Conservation (phyloP, 2,329 filamentous ascomycete species). For the Aspergillus niger region DNA sequence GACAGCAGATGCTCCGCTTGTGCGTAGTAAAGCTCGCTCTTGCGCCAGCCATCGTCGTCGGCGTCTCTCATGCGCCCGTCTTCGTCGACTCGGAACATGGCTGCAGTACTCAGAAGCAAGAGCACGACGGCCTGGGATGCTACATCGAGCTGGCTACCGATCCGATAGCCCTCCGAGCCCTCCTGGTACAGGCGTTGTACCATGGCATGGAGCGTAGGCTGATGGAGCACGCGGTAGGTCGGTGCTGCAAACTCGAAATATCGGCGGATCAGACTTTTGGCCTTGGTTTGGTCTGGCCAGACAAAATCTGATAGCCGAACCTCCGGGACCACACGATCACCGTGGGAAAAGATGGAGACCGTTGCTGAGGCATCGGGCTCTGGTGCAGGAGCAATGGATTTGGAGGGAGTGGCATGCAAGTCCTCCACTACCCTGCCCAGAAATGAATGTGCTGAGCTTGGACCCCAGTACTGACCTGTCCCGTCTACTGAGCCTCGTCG, state of each 20-base stretch:
- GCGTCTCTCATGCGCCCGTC: slow-evolving; percentile 20
- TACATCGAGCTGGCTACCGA: background rate
- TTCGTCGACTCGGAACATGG: slow-evolving; percentile 18
- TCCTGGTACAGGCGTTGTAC: slow-evolving; percentile 17
- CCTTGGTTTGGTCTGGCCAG: slow-evolving; percentile 20
- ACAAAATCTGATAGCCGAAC: slow-evolving; percentile 15
- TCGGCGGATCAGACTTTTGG: slow-evolving; percentile 19
- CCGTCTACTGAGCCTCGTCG: slow-evolving; percentile 13
- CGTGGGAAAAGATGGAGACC: slow-evolving; percentile 24
- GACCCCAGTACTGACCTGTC: slow-evolving; percentile 26
- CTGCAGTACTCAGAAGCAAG: slow-evolving; percentile 24
- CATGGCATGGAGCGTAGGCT: slow-evolving; percentile 22
- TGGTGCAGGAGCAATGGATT: slow-evolving; percentile 2
- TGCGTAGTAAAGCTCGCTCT: slow-evolving; percentile 25
- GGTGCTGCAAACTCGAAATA: slow-evolving; percentile 31
- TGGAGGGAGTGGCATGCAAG: slow-evolving; percentile 17
- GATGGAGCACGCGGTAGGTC: slow-evolving; percentile 27
- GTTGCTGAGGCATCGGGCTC: background rate
- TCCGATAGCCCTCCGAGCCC: background rate
- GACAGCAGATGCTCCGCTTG: slow-evolving; percentile 23
- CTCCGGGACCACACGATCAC: slow-evolving; percentile 20
- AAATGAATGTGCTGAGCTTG: slow-evolving; percentile 29
- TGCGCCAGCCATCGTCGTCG: slow-evolving; percentile 17
- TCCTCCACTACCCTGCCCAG: slow-evolving; percentile 23
- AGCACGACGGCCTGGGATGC: slow-evolving; percentile 21